Conservation (phyloP, 352 stramenopile species). For the Blastocystis sp. region DNA sequence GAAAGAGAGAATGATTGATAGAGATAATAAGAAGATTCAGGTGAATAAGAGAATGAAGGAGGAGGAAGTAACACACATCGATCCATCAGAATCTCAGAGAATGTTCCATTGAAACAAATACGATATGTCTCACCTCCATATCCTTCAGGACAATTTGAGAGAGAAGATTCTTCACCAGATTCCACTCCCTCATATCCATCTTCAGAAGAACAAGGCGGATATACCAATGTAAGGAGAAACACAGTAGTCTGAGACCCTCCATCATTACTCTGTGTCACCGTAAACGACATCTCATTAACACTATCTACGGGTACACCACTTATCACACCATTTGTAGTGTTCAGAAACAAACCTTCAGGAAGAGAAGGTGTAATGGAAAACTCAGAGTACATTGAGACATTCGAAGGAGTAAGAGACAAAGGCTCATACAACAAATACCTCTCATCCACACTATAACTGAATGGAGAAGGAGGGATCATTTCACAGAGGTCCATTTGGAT, state of each 20-base stretch:
- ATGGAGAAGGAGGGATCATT: neutral
- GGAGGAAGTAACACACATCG: neutral
- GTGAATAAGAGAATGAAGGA: neutral
- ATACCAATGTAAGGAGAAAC: neutral
- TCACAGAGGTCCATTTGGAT: neutral
- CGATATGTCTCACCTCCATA: conserved; percentile 1
- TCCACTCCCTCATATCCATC: conserved; percentile 12
- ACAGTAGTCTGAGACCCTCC: neutral
- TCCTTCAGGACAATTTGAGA: neutral
- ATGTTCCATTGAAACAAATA: neutral
- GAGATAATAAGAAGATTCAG: neutral
- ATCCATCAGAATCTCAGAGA: neutral
- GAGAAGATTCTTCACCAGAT: neutral
- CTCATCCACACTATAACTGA: neutral
- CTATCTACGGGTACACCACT: neutral
- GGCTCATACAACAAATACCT: neutral
- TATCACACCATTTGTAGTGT: neutral
- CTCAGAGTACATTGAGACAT: neutral
- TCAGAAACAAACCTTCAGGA: neutral
- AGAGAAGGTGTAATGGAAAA: neutral
- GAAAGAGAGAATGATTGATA: neutral
- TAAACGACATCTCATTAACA: neutral
- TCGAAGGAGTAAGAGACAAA: neutral
- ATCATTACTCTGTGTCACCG: neutral
- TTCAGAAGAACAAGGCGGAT: neutral